These are phyloP conservation scores for Stropharia rugosoannulata DNA, from an alignment of 768 basidiomycete genomes.

Conservation along the genomic window DNA sequence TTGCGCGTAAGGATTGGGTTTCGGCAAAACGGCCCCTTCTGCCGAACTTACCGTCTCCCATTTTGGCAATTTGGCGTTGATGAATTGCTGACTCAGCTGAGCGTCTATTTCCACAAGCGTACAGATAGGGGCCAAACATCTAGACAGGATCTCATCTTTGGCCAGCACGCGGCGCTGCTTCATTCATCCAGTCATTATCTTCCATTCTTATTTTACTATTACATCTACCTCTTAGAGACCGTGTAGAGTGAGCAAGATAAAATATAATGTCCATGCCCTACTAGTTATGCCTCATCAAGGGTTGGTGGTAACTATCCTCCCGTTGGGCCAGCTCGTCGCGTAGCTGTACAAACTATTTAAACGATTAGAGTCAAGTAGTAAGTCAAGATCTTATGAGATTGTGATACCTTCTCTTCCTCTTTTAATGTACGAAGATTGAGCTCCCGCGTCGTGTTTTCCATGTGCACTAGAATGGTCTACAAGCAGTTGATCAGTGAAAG, in stretches of 20 bases:
- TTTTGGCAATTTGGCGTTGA: background rate
- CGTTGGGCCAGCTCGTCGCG: constrained; percentile 12
- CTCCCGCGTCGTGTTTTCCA: constrained; percentile 55
- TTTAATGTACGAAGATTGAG: constrained; percentile 47
- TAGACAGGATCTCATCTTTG: background rate
- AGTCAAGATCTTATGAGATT: background rate
- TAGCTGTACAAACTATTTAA: constrained; percentile 16
- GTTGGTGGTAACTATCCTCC: background rate
- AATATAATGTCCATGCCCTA: background rate
- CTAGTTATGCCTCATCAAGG: background rate
- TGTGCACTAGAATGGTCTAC: constrained; percentile 70
- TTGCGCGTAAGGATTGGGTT: background rate
- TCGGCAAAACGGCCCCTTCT: background rate
- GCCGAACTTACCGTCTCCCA: background rate
- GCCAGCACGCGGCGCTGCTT: background rate
- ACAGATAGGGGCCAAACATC: background rate
- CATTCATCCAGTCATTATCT: background rate
- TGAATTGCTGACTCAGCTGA: constrained; percentile 5
- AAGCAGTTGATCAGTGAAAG: background rate
- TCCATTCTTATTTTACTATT: too few relatives aligned
- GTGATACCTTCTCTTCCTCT: constrained; percentile 55
- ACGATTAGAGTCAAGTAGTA: background rate
- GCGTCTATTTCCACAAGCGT: constrained; percentile 11
- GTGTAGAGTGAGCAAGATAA: too few relatives aligned
- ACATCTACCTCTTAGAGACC: too few relatives aligned